Percentiles rank a stretch among this genome's conserved stretches.
phyloP scores from a whole-genome alignment of 495 filamentous ascomycete genomes.

The Parathielavia hyrcaniae region DNA sequence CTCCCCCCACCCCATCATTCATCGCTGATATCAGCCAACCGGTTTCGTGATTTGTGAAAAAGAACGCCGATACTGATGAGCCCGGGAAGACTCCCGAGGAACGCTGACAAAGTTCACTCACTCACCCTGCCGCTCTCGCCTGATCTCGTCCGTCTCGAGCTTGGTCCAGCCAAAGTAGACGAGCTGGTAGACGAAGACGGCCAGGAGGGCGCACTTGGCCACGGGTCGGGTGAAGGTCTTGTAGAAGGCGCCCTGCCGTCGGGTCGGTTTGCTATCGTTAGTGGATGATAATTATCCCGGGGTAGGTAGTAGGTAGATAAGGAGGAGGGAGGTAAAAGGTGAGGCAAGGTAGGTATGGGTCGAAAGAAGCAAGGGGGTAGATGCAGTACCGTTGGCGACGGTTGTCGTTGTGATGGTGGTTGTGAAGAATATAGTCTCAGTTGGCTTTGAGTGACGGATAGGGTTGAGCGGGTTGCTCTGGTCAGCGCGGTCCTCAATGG shows the following conservation, averaged over 20 bases:
- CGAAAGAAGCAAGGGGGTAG: too few species aligned
- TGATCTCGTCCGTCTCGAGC: constrained; percentile 72
- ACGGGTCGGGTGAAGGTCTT: constrained; percentile 72
- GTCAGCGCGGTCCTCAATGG: constrained; percentile 9
- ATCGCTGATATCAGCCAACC: background rate
- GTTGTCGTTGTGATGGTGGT: background rate
- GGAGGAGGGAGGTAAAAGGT: background rate
- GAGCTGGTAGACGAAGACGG: constrained; percentile 82
- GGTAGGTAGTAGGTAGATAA: background rate
- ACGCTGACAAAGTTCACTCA: background rate
- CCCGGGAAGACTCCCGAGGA: too few species aligned
- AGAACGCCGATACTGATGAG: background rate
- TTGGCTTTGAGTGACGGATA: background rate
- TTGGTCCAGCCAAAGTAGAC: constrained; percentile 80
- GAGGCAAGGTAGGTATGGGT: too few species aligned
- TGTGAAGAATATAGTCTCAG: constrained; percentile 16
- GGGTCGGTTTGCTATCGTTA: background rate
- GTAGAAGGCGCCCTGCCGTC: constrained; percentile 62
- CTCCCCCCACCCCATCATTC: background rate
- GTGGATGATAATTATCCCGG: background rate
- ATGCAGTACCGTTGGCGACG: constrained; percentile 16
- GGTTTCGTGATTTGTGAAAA: background rate
- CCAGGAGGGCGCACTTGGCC: constrained; percentile 76
- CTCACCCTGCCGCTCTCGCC: constrained; percentile 51
- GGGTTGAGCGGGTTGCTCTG: constrained; percentile 5